Evolutionary conservation across 257 asterid genomes (phyloP).

Genomic region (Schizonepeta tenuifolia): DNA sequence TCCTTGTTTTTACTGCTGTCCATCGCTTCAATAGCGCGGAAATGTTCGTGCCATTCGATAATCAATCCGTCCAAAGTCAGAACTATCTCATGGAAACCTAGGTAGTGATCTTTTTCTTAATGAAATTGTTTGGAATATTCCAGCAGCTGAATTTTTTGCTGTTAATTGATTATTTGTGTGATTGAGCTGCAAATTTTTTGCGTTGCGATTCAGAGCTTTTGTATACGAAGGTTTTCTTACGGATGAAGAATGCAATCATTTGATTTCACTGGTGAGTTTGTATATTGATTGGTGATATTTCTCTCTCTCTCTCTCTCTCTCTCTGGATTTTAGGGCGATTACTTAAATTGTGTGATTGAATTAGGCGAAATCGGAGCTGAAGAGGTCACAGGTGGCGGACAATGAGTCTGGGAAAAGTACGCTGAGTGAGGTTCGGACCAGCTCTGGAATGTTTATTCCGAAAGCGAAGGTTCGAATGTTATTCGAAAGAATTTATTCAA

Average conservation of each 20-base stretch:
- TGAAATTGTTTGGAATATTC: neutral
- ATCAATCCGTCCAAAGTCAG: constrained; percentile 93
- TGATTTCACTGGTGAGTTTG: constrained; percentile 76
- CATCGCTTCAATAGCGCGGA: constrained; percentile 54
- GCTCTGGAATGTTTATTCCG: constrained; percentile 92
- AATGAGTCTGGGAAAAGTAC: constrained; percentile 74
- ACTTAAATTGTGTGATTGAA: constrained; percentile 27
- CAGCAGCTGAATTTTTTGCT: neutral
- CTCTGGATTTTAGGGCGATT: neutral
- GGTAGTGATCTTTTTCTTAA: constrained; percentile 44
- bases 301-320: neutral
- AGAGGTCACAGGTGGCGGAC: constrained; percentile 92
- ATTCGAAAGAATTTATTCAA: constrained; percentile 7
- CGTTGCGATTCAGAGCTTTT: constrained; percentile 64
- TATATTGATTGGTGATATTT: neutral
- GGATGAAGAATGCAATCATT: constrained; percentile 89
- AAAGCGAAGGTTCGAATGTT: constrained; percentile 71
- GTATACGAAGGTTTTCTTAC: constrained; percentile 91
- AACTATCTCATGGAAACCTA: constrained; percentile 85
- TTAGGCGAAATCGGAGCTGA: constrained; percentile 90
- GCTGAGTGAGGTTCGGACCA: constrained; percentile 86
- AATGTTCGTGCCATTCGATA: constrained; percentile 56
- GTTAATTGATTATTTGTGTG: constrained; percentile 12
- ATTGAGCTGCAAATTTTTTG: constrained; percentile 25
- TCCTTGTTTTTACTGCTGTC: constrained; percentile 43